A percentile compares a stretch with the other conserved stretches of the same genome.
phyloP scores from a whole-genome alignment of 1,284 basidiomycete species.

The Ceratobasidium theobromae region DNA sequence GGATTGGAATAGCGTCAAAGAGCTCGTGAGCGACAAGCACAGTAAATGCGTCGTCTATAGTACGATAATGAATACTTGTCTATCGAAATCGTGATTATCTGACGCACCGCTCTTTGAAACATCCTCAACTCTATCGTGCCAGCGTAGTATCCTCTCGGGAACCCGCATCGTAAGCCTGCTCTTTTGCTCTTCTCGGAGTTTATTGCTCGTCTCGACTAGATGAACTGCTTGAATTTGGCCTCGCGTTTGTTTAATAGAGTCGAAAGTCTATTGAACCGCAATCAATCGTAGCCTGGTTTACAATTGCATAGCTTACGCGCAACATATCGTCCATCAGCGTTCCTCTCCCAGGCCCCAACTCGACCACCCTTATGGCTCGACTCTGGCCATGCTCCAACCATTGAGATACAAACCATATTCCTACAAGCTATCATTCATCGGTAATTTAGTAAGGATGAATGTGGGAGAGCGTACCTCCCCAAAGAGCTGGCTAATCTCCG shows the following conservation, averaged over 20 bases:
- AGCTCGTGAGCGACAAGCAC: constrained; percentile 96
- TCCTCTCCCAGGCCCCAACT: constrained; percentile 93
- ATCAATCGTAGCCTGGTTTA: neutral
- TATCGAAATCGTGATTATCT: constrained; percentile 3
- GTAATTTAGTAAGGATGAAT: too few relatives aligned
- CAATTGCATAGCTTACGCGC: constrained; percentile 55
- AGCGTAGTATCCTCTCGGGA: constrained; percentile 50
- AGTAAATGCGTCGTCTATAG: constrained; percentile 64
- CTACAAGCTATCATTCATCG: constrained; percentile 69
- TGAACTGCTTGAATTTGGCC: constrained; percentile 50
- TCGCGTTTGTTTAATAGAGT: constrained; percentile 38
- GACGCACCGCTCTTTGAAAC: constrained; percentile 52
- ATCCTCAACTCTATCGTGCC: constrained; percentile 76
- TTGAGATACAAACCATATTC: constrained; percentile 81
- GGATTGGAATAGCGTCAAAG: constrained; percentile 94
- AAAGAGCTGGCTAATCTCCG: constrained; percentile 95
- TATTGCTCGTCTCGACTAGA: constrained; percentile 77
- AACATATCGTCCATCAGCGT: constrained; percentile 92
- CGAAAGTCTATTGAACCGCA: constrained; percentile 46
- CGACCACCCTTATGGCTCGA: constrained; percentile 69
- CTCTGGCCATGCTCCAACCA: constrained; percentile 65
- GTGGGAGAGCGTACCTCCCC: constrained; percentile 85
- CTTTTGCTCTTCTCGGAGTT: constrained; percentile 67
- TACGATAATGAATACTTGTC: constrained; percentile 30
- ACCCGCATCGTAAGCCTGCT: constrained; percentile 50